A percentile compares a stretch with the other conserved stretches of the same genome.
Evolutionary conservation across 2,329 filamentous ascomycete genomes (phyloP).

Genomic region (Hymenoscyphus fructigenus): DNA sequence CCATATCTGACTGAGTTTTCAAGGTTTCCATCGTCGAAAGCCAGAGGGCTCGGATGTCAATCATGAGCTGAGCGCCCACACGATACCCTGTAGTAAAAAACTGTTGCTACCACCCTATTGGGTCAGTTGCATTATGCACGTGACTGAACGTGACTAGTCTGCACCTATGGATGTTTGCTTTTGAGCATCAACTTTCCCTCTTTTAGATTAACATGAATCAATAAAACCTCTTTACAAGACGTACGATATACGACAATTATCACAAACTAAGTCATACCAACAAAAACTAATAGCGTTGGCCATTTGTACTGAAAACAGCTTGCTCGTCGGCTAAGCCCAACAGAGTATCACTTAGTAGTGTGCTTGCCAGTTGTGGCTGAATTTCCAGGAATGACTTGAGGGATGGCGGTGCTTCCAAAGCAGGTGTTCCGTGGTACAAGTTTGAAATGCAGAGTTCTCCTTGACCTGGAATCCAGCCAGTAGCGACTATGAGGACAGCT

Average conservation of each 20-base stretch:
- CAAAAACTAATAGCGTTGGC: not conserved
- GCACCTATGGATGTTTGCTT: no score
- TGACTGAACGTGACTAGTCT: no score
- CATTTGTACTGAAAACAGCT: conserved; percentile 4
- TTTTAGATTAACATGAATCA: no score
- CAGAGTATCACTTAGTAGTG: not conserved
- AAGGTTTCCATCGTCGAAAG: conserved; percentile 6
- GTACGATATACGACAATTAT: no score
- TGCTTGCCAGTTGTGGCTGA: conserved; percentile 35
- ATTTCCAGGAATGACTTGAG: conserved; percentile 15
- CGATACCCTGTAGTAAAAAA: not conserved
- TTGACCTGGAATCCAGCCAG: not conserved
- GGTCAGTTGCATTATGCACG: no score
- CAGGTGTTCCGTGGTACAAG: not conserved
- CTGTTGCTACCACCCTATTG: no score
- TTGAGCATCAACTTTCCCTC: no score
- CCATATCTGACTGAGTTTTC: not conserved
- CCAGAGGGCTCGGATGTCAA: not conserved
- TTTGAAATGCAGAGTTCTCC: conserved; percentile 1
- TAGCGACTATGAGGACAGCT: not conserved
- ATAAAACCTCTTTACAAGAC: no score
- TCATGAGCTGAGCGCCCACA: not conserved
- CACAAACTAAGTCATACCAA: no score
- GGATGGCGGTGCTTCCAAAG: not conserved
- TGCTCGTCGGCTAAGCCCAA: conserved; percentile 20